These are phyloP conservation scores for Taiozyma sp. DNA, from an alignment of 1,139 yeast species.

Conservation along the genomic window DNA sequence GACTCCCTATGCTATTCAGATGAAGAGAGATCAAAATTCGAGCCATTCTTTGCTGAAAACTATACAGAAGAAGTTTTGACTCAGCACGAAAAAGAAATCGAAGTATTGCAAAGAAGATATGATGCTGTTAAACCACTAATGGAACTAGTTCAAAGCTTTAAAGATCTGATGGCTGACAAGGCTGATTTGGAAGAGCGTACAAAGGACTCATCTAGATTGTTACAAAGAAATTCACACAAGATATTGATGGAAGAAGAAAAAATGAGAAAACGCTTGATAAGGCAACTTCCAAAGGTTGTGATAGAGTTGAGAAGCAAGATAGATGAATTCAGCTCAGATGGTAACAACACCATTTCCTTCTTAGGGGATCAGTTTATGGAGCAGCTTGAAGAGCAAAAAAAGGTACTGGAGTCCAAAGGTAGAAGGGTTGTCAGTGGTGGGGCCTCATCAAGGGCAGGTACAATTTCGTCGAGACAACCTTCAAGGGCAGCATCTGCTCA, in stretches of 20 bases:
- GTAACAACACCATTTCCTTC: constrained; percentile 31
- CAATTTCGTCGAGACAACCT: constrained; percentile 13
- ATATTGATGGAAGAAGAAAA: constrained; percentile 78
- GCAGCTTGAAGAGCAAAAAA: constrained; percentile 37
- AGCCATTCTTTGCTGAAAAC: constrained; percentile 24
- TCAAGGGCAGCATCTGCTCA: constrained; percentile 9
- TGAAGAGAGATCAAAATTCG: constrained; percentile 36
- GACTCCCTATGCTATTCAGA: constrained; percentile 52
- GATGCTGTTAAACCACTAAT: constrained; percentile 54
- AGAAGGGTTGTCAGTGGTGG: constrained; percentile 14
- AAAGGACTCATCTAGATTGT: constrained; percentile 74
- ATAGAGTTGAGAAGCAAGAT: constrained; percentile 46
- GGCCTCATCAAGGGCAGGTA: constrained; percentile 13
- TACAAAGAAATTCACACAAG: constrained; percentile 74
- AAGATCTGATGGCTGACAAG: constrained; percentile 57
- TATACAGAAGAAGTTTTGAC: constrained; percentile 50
- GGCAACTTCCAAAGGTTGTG: constrained; percentile 62
- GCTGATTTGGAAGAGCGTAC: constrained; percentile 60
- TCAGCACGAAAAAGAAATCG: constrained; percentile 61
- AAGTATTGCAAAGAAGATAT: constrained; percentile 43
- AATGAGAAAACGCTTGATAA: constrained; percentile 60
- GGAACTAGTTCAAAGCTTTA: constrained; percentile 47
- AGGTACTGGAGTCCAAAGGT: constrained; percentile 17
- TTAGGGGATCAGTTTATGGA: constrained; percentile 38
- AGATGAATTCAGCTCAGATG: constrained; percentile 39